Conservation (phyloP, 164 flowering plant genomes). For the Santalum album region DNA sequence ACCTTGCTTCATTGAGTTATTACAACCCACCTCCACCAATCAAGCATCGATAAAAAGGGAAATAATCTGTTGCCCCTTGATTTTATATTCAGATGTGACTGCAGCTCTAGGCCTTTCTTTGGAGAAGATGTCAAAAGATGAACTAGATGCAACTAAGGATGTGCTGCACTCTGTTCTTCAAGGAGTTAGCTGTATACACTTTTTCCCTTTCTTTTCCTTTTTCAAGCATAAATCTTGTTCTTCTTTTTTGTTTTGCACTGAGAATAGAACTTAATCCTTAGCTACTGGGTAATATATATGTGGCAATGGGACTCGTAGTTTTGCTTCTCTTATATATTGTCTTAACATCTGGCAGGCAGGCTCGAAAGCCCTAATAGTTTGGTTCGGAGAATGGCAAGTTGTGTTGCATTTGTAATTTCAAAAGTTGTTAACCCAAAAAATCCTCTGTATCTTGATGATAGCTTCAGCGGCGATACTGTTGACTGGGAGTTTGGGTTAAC, state of each 20-base stretch:
- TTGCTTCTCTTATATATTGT: conserved; percentile 9
- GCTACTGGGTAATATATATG: conserved; percentile 6
- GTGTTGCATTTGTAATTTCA: conserved; percentile 77
- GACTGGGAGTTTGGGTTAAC: conserved; percentile 85
- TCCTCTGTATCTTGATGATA: conserved; percentile 91
- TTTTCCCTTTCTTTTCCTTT: conserved; percentile 7
- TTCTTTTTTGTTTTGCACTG: too few relatives aligned
- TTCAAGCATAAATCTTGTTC: too few relatives aligned
- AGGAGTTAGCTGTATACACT: conserved; percentile 87
- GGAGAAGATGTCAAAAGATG: conserved; percentile 75
- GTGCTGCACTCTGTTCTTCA: conserved; percentile 74
- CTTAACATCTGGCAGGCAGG: conserved; percentile 54
- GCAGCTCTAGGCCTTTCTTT: conserved; percentile 83
- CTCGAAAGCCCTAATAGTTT: conserved; percentile 69
- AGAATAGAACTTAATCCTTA: too few relatives aligned
- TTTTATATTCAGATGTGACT: conserved; percentile 54
- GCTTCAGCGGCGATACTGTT: conserved; percentile 44
- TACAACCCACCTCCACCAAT: too few relatives aligned
- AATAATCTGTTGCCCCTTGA: conserved; percentile 25
- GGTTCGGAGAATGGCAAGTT: conserved; percentile 81
- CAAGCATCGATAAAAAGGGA: too few relatives aligned
- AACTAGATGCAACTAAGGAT: conserved; percentile 64
- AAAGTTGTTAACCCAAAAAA: conserved; percentile 85
- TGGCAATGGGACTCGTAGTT: conserved; percentile 1
- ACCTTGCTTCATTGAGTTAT: too few relatives aligned